Percentiles rank a stretch among this genome's conserved stretches.
phyloP scores from a whole-genome alignment of 2,329 filamentous ascomycete species.

The Stagonosporopsis tanaceti region DNA sequence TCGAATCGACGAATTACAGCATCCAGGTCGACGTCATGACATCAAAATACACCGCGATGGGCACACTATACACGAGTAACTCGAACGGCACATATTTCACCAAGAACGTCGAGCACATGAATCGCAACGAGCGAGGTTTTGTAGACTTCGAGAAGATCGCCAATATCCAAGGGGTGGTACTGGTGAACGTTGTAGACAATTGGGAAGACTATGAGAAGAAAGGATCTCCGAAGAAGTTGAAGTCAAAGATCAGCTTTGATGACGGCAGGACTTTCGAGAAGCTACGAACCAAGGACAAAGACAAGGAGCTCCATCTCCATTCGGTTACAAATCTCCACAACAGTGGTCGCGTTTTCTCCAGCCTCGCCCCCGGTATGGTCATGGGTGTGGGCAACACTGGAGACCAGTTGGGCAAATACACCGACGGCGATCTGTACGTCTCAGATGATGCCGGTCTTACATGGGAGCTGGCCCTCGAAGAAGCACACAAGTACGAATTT shows the following conservation, averaged over 20 bases:
- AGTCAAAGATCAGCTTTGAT: conserved; percentile 90
- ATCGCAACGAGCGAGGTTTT: conserved; percentile 75
- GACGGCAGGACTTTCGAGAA: conserved; percentile 86
- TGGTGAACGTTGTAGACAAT: conserved; percentile 91
- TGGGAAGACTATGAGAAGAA: conserved; percentile 72
- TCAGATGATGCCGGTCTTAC: conserved; percentile 90
- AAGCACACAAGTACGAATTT: conserved; percentile 94
- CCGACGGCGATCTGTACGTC: conserved; percentile 80
- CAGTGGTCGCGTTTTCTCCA: conserved; percentile 87
- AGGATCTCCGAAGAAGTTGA: conserved; percentile 69
- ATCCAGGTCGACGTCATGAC: conserved; percentile 95
- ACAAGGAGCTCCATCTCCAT: conserved; percentile 81
- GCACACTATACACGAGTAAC: conserved; percentile 92
- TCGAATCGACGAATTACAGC: conserved; percentile 97
- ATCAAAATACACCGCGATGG: conserved; percentile 72
- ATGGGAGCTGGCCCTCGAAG: conserved; percentile 78
- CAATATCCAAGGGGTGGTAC: conserved; percentile 88
- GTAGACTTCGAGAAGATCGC: conserved; percentile 97
- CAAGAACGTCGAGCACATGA: conserved; percentile 89
- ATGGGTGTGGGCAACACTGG: conserved; percentile 96
- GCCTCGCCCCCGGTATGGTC: conserved; percentile 87
- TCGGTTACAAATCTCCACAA: conserved; percentile 88
- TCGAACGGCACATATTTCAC: conserved; percentile 97
- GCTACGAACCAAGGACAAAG: conserved; percentile 71
- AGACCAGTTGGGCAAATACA: conserved; percentile 72